phyloP scores from a whole-genome alignment of 345 rosid genomes.

The Syzygium oleosum region DNA sequence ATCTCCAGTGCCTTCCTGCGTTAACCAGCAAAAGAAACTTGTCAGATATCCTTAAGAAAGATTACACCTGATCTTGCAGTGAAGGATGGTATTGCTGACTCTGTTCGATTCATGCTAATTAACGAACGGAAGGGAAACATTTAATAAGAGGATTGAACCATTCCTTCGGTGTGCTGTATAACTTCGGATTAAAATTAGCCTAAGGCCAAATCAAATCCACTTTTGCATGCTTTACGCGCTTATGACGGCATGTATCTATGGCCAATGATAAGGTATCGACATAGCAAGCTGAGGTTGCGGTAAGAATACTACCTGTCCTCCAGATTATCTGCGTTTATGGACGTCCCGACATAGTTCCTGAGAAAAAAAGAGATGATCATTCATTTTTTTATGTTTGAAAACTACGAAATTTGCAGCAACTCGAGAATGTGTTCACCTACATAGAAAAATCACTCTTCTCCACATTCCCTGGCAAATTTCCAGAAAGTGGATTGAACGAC shows the following conservation, averaged over 20 bases:
- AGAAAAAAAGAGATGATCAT: neutral
- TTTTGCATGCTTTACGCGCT: neutral
- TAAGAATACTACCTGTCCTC: slow-evolving; percentile 15
- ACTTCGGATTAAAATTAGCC: neutral
- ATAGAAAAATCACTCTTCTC: slow-evolving; percentile 22
- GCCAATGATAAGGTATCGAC: neutral
- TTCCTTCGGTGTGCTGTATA: neutral
- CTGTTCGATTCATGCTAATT: neutral
- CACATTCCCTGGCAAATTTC: slow-evolving; percentile 25
- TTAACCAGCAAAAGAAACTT: neutral
- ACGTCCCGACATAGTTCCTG: slow-evolving; percentile 46
- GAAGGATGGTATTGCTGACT: neutral
- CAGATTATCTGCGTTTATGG: slow-evolving; percentile 20
- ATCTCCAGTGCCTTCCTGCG: slow-evolving; percentile 27
- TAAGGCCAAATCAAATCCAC: neutral
- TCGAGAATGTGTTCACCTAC: slow-evolving; percentile 15
- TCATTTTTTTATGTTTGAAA: neutral
- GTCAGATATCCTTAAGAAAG: neutral
- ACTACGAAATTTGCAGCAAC: neutral
- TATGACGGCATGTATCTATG: neutral
- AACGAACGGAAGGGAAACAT: neutral
- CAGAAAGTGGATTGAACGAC: slow-evolving; percentile 47
- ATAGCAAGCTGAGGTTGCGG: neutral
- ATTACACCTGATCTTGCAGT: neutral
- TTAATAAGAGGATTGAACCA: neutral